Evolutionary conservation across 2,329 filamentous ascomycete species (phyloP), one percentile per base, ranked within the genome.

Genomic region (Dactylonectria estremocensis): DNA sequence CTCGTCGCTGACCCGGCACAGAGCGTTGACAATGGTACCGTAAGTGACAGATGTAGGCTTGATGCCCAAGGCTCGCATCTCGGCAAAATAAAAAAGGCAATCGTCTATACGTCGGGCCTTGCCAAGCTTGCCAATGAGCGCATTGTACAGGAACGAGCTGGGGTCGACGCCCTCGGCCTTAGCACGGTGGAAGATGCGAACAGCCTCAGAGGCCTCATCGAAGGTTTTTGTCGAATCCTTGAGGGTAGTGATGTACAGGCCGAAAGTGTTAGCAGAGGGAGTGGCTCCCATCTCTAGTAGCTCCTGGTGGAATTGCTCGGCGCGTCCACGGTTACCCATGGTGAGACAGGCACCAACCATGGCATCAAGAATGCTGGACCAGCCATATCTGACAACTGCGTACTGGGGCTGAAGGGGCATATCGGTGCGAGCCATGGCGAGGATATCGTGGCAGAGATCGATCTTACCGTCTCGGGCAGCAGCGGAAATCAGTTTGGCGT

Each of bases 201-300:
- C 92, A 63, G 96, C 96, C 81, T 98, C 96, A 9, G 95, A 95
- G 11, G 96, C 96, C 81, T 99, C 96, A 77, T 99, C 96, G 72
- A 98, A 98, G 0, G 95, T 98, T 89, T 97, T 97, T 72, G 94
- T 94, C 1, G 94, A 97, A 78, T 97, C 95, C 85, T 98, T 98
- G 69, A 99, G 87, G 2, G 95, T 98, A n/a, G 97, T 98, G 83
- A 99, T 99, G 87, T 98, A 99, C 18, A 99, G 89, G 67, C 96
- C 96, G 75, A 97, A 99, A 0, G 96, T 99, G 85, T 99, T 99
- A 49, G 96, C 96, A 2, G 95, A 97, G 16, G 96, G 96, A 10
- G 95, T 92, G 67, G 93, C 91, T 54, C 95, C 95, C 86, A 98
- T 96, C 68, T 94, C 91, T 55, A 97, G 87, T 73, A 99, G 87